Base-by-base conservation (phyloP, 176 grass and related monocot species). In the Cenchrus fungigraminus region DNA sequence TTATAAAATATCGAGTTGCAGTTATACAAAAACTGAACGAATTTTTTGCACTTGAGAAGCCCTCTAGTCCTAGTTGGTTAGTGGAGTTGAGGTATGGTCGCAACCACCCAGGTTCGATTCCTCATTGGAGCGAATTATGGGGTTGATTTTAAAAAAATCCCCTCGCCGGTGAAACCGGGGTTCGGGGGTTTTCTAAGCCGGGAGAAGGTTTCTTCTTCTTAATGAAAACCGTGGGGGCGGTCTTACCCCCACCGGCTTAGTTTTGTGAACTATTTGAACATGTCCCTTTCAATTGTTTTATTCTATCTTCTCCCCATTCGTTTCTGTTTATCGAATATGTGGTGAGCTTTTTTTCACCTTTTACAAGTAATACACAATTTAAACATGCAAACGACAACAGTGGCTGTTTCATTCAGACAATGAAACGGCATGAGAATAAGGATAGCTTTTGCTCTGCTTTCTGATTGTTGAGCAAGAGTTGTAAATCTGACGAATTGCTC, bases 251-350 rank as follows among this genome's bases (percentile, higher is more conserved):
- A 25, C 22, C 22, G 22, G 22, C 22, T 25, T 25, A 25, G 22
- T 25, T 25, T 25, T 25, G 13, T 80, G 76, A 84, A 28, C 40
- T 80, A 53, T 79, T 15, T 47, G 46, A 78, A 79, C 68, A 79
- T 79, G 74, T 15, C 28, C 40, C 65, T 13, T 60, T 28, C 53
- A 29, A 20, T 74, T 59, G 69, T 66, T 79, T 82, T 84, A 68
- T 55, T 25, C 62, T 56, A 67, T 73, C 14, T 16, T 19, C 46
- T 64, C 59, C 16, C 59, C 47, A 32, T 64, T 44, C 19, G 0
- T 84, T 76, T 75, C 28, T 5, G 46, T 9, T 40, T 52, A 75
- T 13, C 6, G 12, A 44, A 77, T 76, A 61, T 44, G 15, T n/a
- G 1, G 20, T 52, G 56, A 66, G 49, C 55, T 9, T 25, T 25